phyloP scores from a whole-genome alignment of 495 filamentous ascomycete genomes.

The Thermothielavioides terrestris region DNA sequence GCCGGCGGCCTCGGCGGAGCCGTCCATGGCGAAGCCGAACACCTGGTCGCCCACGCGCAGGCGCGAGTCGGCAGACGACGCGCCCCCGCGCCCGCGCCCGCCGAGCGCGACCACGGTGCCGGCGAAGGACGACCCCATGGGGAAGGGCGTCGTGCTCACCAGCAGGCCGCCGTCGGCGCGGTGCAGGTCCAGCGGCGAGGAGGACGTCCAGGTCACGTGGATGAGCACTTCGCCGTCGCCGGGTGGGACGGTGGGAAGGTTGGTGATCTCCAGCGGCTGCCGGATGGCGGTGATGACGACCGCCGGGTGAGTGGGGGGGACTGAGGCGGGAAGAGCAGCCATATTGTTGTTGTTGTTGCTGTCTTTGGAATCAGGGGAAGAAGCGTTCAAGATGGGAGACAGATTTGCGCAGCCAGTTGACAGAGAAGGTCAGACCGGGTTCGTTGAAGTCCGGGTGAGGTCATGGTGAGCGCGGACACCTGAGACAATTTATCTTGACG shows the following conservation, averaged over 20 bases:
- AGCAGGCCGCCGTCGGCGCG: constrained; percentile 44
- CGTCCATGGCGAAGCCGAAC: constrained; percentile 41
- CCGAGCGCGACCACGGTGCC: constrained; percentile 40
- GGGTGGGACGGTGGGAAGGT: constrained; percentile 32
- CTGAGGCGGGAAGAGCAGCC: constrained; percentile 8
- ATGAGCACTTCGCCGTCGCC: constrained; percentile 31
- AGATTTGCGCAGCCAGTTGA: too few relatives aligned
- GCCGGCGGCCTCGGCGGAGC: constrained; percentile 28
- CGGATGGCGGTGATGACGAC: constrained; percentile 31
- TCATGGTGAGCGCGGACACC: too few relatives aligned
- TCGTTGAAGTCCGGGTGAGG: too few relatives aligned
- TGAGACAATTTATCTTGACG: too few relatives aligned
- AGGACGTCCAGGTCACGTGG: constrained; percentile 42
- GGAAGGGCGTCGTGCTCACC: constrained; percentile 30
- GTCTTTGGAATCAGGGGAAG: neutral
- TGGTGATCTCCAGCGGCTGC: constrained; percentile 27
- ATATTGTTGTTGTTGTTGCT: neutral
- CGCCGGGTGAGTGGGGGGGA: constrained; percentile 30
- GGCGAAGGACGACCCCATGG: constrained; percentile 33
- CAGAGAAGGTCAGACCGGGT: too few relatives aligned
- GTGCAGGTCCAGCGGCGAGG: constrained; percentile 48
- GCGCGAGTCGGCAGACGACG: constrained; percentile 26
- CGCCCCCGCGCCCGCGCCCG: constrained; percentile 13
- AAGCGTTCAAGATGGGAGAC: too few relatives aligned
- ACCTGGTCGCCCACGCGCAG: constrained; percentile 38